Evolutionary conservation across 2,329 filamentous ascomycete species (phyloP).

Genomic region (Pyrenophora seminiperda): DNA sequence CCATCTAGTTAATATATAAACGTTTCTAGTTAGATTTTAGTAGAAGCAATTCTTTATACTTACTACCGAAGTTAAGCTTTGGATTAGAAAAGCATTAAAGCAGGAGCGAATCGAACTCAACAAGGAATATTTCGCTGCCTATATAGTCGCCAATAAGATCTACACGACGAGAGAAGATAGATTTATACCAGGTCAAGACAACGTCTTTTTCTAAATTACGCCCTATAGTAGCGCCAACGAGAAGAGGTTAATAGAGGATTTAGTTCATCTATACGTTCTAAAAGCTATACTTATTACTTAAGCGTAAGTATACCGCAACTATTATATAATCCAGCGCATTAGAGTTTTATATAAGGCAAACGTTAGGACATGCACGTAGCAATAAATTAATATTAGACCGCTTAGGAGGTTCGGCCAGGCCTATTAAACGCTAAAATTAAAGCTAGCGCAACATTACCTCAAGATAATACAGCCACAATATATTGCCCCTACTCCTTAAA

Average conservation of each 20-base stretch:
- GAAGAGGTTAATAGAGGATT: not conserved
- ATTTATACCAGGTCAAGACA: constrained; percentile 5
- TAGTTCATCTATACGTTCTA: not conserved
- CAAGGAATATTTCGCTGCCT: no score
- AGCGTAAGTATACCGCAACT: constrained; percentile 1
- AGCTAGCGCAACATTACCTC: no score
- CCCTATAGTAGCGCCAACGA: constrained; percentile 3
- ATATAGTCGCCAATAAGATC: no score
- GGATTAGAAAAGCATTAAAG: no score
- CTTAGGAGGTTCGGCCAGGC: not conserved
- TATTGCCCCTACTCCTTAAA: no score
- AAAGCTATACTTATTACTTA: constrained; percentile 1
- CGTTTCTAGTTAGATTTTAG: not conserved
- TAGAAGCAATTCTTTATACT: not conserved
- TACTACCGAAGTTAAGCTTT: no score
- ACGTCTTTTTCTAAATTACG: constrained; percentile 3
- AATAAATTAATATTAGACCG: not conserved
- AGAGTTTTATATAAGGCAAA: not conserved
- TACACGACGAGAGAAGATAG: constrained; percentile 1
- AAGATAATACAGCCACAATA: no score
- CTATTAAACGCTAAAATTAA: not conserved
- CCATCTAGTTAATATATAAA: not conserved
- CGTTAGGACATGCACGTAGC: not conserved
- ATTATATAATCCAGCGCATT: not conserved
- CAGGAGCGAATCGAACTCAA: no score